Percentiles rank a stretch among this genome's conserved stretches.
Evolutionary conservation across 1,139 yeast species (phyloP).

Genomic region (Debaryomycetaceae sp.): DNA sequence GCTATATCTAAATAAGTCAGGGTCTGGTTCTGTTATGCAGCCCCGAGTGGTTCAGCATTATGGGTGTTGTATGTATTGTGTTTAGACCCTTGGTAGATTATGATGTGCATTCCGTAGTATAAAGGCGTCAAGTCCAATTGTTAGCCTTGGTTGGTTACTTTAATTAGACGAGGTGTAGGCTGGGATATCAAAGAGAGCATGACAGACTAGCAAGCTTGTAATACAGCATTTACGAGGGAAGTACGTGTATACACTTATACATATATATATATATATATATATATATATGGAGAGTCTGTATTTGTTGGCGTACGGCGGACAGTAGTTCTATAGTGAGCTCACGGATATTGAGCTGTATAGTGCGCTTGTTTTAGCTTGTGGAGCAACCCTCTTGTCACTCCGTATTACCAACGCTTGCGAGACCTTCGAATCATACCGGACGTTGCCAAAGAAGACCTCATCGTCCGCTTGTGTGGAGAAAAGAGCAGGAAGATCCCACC

Average conservation of each 20-base stretch:
- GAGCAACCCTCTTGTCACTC: too few relatives aligned
- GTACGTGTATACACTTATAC: too few relatives aligned
- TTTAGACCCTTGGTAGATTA: neutral
- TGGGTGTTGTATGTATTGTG: neutral
- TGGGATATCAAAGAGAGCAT: neutral
- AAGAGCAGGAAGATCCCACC: too few relatives aligned
- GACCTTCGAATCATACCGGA: too few relatives aligned
- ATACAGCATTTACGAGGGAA: too few relatives aligned
- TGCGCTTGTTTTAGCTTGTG: too few relatives aligned
- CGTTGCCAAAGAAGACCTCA: too few relatives aligned
- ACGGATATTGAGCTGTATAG: neutral
- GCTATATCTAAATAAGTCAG: neutral
- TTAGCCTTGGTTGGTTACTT: neutral
- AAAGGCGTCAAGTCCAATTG: neutral
- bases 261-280: too few relatives aligned
- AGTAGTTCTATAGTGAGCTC: neutral
- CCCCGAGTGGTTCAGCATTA: neutral
- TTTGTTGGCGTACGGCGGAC: neutral
- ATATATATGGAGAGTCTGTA: neutral
- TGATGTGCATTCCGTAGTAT: neutral
- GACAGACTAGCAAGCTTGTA: neutral
- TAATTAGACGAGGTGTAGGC: neutral
- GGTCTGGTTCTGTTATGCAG: neutral
- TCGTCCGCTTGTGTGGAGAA: too few relatives aligned
- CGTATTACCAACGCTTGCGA: too few relatives aligned